Conservation (phyloP, 768 basidiomycete species). For the Agaricus sinodeliciosus region DNA sequence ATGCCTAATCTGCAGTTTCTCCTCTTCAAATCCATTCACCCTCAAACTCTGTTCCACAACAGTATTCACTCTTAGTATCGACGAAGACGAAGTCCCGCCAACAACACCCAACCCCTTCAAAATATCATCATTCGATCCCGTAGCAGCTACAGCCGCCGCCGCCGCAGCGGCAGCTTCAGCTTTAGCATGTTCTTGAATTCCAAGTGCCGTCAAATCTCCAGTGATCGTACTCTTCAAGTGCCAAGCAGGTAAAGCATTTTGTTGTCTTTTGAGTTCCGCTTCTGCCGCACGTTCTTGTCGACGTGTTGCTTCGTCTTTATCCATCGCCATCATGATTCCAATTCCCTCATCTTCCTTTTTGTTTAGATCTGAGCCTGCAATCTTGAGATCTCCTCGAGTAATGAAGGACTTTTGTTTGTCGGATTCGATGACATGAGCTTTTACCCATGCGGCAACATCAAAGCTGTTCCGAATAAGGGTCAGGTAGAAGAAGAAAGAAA, state of each 20-base stretch:
- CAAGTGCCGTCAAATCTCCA: slow-evolving; percentile 84
- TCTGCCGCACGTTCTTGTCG: slow-evolving; percentile 71
- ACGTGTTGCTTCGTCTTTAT: slow-evolving; percentile 78
- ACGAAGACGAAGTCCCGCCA: slow-evolving; percentile 23
- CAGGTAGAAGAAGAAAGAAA: not conserved
- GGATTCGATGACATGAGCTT: slow-evolving; percentile 58
- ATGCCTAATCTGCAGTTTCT: slow-evolving; percentile 37
- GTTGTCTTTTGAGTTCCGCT: slow-evolving; percentile 78
- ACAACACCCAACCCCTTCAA: slow-evolving; percentile 60
- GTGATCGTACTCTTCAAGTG: slow-evolving; percentile 94
- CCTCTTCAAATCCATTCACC: slow-evolving; percentile 20
- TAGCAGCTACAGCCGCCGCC: not conserved
- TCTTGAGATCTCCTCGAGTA: slow-evolving; percentile 53
- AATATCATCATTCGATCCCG: slow-evolving; percentile 59
- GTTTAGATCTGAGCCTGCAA: slow-evolving; percentile 62
- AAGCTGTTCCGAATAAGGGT: slow-evolving; percentile 39
- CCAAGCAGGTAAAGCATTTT: slow-evolving; percentile 93
- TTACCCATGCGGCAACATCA: slow-evolving; percentile 80
- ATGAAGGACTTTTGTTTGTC: slow-evolving; percentile 52
- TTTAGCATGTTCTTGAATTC: slow-evolving; percentile 66
- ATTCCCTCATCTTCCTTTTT: slow-evolving; percentile 69
- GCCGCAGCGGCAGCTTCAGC: slow-evolving; percentile 26
- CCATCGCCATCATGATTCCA: slow-evolving; percentile 81
- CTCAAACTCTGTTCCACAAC: slow-evolving; percentile 16
- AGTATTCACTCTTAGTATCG: slow-evolving; percentile 5